Evolutionary conservation across 2,329 filamentous ascomycete genomes (phyloP).

Genomic region (Chalara sp.): DNA sequence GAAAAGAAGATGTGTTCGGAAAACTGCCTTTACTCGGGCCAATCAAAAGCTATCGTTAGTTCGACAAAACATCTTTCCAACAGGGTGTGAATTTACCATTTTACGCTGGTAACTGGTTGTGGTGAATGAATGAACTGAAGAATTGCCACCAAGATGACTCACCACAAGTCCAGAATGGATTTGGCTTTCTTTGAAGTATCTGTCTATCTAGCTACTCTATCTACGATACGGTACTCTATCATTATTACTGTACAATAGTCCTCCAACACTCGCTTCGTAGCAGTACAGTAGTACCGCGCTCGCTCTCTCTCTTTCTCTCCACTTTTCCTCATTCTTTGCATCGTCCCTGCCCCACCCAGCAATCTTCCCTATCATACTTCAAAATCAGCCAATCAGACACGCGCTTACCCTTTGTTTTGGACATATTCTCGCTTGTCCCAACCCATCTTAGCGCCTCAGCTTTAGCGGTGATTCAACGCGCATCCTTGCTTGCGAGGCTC

Average conservation of each 20-base stretch:
- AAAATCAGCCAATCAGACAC: neutral
- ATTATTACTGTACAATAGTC: neutral
- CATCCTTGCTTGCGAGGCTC: slow-evolving; percentile 18
- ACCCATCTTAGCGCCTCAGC: slow-evolving; percentile 13
- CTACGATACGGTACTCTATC: neutral
- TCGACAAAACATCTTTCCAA: too few species aligned
- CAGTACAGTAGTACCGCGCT: neutral
- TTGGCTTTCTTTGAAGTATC: neutral
- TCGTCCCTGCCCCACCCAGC: neutral
- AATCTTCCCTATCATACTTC: neutral
- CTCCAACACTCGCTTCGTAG: neutral
- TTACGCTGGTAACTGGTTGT: too few species aligned
- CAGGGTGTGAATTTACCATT: too few species aligned
- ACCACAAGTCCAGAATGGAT: neutral
- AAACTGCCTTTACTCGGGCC: too few species aligned
- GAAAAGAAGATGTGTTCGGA: slow-evolving; percentile 2
- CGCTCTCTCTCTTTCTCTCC: neutral
- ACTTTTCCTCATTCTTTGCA: neutral
- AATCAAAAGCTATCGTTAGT: too few species aligned
- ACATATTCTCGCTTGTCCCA: neutral
- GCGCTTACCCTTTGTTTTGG: neutral
- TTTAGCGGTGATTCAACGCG: slow-evolving; percentile 18
- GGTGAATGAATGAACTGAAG: too few species aligned
- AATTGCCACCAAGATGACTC: neutral
- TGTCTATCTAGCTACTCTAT: neutral